These are phyloP conservation scores for Chimonanthus praecox DNA, from an alignment of 164 flowering plant species.

Conservation along the genomic window DNA sequence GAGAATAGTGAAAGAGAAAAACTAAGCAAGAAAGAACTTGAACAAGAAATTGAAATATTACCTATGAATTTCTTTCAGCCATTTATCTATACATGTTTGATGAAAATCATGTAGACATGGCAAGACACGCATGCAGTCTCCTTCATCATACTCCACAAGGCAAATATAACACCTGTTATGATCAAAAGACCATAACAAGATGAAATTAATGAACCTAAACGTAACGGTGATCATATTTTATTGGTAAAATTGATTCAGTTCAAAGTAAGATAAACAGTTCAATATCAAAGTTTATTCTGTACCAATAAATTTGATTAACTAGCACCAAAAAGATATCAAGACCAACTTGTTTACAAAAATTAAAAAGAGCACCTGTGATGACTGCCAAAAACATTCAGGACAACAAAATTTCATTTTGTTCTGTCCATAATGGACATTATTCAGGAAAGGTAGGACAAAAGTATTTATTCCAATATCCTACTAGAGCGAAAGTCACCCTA, in stretches of 20 bases:
- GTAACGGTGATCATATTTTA: neutral
- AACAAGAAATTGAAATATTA: constrained; percentile 12
- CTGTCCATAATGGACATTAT: no score
- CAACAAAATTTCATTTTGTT: no score
- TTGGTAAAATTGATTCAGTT: neutral
- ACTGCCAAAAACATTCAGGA: no score
- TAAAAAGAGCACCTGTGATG: no score
- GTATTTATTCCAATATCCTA: no score
- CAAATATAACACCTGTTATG: constrained; percentile 80
- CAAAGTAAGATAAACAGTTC: neutral
- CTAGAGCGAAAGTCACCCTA: no score
- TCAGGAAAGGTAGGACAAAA: no score
- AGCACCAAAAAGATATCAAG: no score
- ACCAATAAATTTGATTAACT: no score
- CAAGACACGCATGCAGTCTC: constrained; percentile 64
- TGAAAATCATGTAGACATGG: constrained; percentile 95
- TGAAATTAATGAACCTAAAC: constrained; percentile 1
- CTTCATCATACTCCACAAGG: constrained; percentile 93
- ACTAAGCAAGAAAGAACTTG: no score
- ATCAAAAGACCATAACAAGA: constrained; percentile 8
- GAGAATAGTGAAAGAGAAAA: neutral
- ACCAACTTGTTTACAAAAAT: no score
- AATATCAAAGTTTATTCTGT: no score
- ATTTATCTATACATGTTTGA: constrained; percentile 71
- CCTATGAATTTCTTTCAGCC: constrained; percentile 99